Evolutionary conservation across 164 flowering plant species (phyloP), one percentile per base, ranked within the genome.

Genomic region (Piper betle): DNA sequence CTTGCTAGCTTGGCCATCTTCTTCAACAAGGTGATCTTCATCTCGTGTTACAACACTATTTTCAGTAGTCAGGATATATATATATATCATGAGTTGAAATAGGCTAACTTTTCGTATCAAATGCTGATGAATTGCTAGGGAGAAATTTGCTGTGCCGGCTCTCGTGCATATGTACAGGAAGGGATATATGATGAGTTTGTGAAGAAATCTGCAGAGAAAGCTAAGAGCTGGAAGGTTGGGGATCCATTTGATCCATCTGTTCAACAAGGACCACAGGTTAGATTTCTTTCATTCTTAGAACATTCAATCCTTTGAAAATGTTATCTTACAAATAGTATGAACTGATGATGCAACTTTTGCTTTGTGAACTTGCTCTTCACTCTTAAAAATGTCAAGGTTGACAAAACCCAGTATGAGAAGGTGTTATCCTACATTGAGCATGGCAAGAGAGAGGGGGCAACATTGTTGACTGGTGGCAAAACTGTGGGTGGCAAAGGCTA

Each of bases 111-210:
- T 6, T 6, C 13, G 20, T 17, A 16, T 17, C 16, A n/a, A n/a
- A n/a, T n/a, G n/a, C n/a, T 63, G 60, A 41, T 55, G 40, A 19
- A 63, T 55, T 56, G 73, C 5, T 74, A 91, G 97, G 97, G 97
- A 53, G 90, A 91, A 76, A 55, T 84, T 39, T 91, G 97, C 54
- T 83, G 76, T 4, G 88, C 94, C 2, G 74, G 86, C 39, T 79
- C 96, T 25, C 88, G 97, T 10, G 77, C 84, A 40, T 81, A 62
- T 62, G 92, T 91, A 52, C 97, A 91, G 62, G 97, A 91, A 76
- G 92, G 87, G 9, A 81, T 91, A 58, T 91, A 86, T 57, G 96
- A 85, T 60, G 77, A 79, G 54, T 65, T 91, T 52, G 79, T 76
- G 39, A 73, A 73, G 68, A 85, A 74, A 56, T 62, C 79, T 55